These are phyloP conservation scores for Syncephalastrum contaminatum DNA, from an alignment of 371 early-diverging fungal genomes.

Conservation along the genomic window DNA sequence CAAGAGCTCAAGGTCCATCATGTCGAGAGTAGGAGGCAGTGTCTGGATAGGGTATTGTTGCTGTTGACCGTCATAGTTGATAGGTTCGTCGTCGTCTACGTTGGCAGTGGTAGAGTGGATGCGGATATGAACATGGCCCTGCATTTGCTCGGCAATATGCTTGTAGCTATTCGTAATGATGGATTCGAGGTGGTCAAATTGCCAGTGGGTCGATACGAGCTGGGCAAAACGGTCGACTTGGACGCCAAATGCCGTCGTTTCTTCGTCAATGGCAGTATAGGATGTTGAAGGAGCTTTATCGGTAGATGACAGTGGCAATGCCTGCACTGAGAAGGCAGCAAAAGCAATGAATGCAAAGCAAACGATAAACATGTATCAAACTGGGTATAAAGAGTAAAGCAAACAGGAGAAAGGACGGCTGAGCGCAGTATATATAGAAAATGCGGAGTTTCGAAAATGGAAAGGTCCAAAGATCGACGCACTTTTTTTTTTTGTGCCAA, in stretches of 20 bases:
- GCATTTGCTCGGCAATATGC: constrained; percentile 29
- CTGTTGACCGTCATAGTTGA: constrained; percentile 8
- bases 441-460: background rate
- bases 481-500: no score
- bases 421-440: constrained; percentile 1
- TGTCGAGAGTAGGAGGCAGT: background rate
- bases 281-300: background rate
- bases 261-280: constrained; percentile 1
- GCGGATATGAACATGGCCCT: constrained; percentile 29
- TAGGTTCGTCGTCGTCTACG: background rate
- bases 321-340: constrained; percentile 3
- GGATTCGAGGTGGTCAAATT: constrained; percentile 42
- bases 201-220: constrained; percentile 41
- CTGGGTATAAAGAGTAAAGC: background rate
- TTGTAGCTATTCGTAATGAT: constrained; percentile 30
- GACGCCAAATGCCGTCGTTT: constrained; percentile 10
- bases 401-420: constrained; percentile 1
- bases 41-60: constrained; percentile 6
- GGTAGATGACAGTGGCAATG: constrained; percentile 5
- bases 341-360: background rate
- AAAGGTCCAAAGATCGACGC: no score
- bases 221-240: constrained; percentile 39
- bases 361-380: background rate
- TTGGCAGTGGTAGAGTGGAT: constrained; percentile 9
- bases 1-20: constrained; percentile 40